phyloP scores from a whole-genome alignment of 495 filamentous ascomycete genomes.

The Lasiosphaeria miniovina region DNA sequence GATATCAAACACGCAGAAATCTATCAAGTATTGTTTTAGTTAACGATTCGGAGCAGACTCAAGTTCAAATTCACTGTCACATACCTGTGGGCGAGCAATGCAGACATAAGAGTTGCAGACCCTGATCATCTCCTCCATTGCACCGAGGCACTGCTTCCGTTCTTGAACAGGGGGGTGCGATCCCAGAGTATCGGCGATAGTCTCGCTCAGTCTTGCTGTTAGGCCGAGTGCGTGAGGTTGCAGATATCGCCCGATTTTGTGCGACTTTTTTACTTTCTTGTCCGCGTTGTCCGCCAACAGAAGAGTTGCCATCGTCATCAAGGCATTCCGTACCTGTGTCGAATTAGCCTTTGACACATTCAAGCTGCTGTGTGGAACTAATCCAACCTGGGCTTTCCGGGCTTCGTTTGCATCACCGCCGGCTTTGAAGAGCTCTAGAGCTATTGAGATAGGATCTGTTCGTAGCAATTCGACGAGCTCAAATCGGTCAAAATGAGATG shows the following conservation, averaged over 20 bases:
- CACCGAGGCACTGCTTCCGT: constrained; percentile 70
- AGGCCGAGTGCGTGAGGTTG: constrained; percentile 85
- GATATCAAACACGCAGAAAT: constrained; percentile 86
- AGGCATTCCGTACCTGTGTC: constrained; percentile 55
- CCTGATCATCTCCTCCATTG: constrained; percentile 83
- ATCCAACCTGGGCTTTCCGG: constrained; percentile 50
- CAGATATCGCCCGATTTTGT: constrained; percentile 72
- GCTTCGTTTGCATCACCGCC: constrained; percentile 65
- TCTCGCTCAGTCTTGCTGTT: constrained; percentile 75
- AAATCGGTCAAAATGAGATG: constrained; percentile 62
- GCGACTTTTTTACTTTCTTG: constrained; percentile 50
- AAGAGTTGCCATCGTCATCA: constrained; percentile 65
- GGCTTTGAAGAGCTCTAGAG: constrained; percentile 79
- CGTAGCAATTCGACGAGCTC: constrained; percentile 67
- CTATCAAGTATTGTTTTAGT: constrained; percentile 35
- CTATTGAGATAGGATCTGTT: constrained; percentile 69
- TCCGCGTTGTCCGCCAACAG: constrained; percentile 51
- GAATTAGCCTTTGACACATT: constrained; percentile 14
- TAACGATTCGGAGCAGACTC: neutral
- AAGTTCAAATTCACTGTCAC: constrained; percentile 10
- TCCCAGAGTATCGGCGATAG: constrained; percentile 68
- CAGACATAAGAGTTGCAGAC: constrained; percentile 65
- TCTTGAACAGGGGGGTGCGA: constrained; percentile 53
- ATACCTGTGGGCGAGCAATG: constrained; percentile 81
- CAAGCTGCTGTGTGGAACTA: neutral